Conservation (phyloP, 805 yeast genomes). For the Saccharomycopsis babjevae region DNA sequence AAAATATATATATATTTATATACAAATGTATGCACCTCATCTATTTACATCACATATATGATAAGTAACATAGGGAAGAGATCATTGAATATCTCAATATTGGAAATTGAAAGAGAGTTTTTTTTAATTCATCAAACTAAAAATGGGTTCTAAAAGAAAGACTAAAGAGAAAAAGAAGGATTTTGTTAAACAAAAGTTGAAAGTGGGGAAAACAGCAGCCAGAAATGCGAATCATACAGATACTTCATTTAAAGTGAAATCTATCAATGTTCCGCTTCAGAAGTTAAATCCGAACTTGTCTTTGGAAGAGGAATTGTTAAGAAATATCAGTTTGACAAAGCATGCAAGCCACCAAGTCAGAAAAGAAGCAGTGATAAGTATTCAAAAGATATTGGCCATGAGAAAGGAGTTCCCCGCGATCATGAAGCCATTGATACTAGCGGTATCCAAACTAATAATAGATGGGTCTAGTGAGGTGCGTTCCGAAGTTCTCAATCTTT, state of each 20-base stretch:
- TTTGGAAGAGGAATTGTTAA: conserved; percentile 7
- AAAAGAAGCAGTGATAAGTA: conserved; percentile 14
- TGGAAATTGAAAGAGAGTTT: too few relatives aligned
- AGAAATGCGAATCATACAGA: conserved; percentile 72
- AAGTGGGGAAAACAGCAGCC: conserved; percentile 75
- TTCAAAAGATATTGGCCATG: conserved; percentile 6
- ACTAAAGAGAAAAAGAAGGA: conserved; percentile 60
- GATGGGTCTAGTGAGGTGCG: conserved; percentile 12
- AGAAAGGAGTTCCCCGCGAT: conserved; percentile 12
- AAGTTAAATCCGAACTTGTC: conserved; percentile 8
- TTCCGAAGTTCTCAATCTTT: conserved; percentile 3
- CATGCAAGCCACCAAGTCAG: conserved; percentile 15
- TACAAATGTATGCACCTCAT: too few relatives aligned
- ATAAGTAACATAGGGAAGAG: too few relatives aligned
- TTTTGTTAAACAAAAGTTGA: conserved; percentile 66
- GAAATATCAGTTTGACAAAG: conserved; percentile 14
- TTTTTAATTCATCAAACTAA: too few relatives aligned
- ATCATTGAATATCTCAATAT: too few relatives aligned
- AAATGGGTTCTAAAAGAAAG: conserved; percentile 46
- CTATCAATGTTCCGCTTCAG: conserved; percentile 15
- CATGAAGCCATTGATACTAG: conserved; percentile 4
- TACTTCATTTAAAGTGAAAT: conserved; percentile 69
- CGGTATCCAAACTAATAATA: conserved; percentile 14
- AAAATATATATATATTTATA: too few relatives aligned
- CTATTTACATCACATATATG: too few relatives aligned